Base-by-base conservation (phyloP, 2,329 filamentous ascomycete species). In the Coleophoma cylindrospora region DNA sequence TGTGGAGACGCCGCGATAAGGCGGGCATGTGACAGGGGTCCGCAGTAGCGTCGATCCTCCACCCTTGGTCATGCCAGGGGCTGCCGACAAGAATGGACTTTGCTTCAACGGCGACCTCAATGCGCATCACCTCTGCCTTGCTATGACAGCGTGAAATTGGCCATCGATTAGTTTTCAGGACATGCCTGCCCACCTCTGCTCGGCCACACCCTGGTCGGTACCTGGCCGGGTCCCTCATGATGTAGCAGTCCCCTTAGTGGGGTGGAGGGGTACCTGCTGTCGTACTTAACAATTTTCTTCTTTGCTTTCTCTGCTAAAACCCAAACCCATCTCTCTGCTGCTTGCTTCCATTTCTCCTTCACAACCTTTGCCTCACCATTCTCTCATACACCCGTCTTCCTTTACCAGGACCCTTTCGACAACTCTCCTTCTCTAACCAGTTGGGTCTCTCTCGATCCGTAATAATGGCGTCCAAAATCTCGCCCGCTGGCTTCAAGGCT, bases 381-480 rank as follows among this genome's bases (percentile, higher is more conserved):
- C 36, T 13, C 36, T 38, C 14, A 38, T 38, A n/a, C 11, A 38
- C 36, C 15, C 36, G 15, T 17, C 15, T 38, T 7, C 13, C 36
- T 2, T 4, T 17, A 38, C 7, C 11, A 7, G 11, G 15, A 38
- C 36, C 7, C 15, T 17, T 14, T 17, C 36, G 12, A 17, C 36
- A 38, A n/a, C 36, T 5, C 6, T 38, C 7, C 15, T 38, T 17
- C 13, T 14, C 36, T 17, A 14, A 9, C 11, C 13, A 17, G 14
- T 12, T n/a, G 6, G 3, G 6, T 7, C 13, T 17, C 36, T 17
- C 36, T 38, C 15, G 47, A 41, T 46, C 34, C 15, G 36, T 14
- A 11, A 54, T 19, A 19, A 55, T 55, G 51, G 50, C 53, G 48
- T 57, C 55, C 40, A 53, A 45, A 46, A 45, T 50, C 22, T 57